A percentile compares a stretch with the other conserved stretches of the same genome.
Evolutionary conservation across 371 early-diverging fungal genomes (phyloP).

Genomic region (Mucor irregularis): DNA sequence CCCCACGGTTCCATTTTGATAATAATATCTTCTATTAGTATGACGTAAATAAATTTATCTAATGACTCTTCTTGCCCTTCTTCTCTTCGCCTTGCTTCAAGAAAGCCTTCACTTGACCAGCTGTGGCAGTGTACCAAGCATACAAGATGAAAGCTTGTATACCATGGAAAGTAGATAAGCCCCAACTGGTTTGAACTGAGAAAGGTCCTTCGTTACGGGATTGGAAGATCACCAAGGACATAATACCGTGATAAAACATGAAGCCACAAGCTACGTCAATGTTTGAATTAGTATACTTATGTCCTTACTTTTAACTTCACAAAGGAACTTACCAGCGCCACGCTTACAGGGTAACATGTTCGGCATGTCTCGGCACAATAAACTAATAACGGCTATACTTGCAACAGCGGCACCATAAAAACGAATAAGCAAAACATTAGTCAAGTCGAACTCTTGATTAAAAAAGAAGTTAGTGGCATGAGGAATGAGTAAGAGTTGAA

Average conservation of each 20-base stretch:
- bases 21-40: not conserved
- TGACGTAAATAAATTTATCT: not conserved
- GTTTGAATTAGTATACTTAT: not conserved
- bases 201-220: constrained; percentile 29
- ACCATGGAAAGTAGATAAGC: constrained; percentile 23
- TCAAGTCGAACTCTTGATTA: constrained; percentile 15
- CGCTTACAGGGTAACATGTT: constrained; percentile 50
- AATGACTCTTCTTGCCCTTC: constrained; percentile 3
- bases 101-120: constrained; percentile 39
- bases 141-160: constrained; percentile 29
- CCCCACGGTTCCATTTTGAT: no score
- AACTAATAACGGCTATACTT: constrained; percentile 23
- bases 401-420: constrained; percentile 37
- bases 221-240: constrained; percentile 30
- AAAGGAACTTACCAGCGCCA: constrained; percentile 32
- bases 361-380: constrained; percentile 35
- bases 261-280: constrained; percentile 28
- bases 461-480: constrained; percentile 13
- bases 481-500: constrained; percentile 29
- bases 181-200: constrained; percentile 11
- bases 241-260: constrained; percentile 35
- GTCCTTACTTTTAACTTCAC: not conserved
- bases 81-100: constrained; percentile 14
- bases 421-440: constrained; percentile 23
- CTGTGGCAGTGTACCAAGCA: constrained; percentile 45